phyloP scores from a whole-genome alignment of 2,329 filamentous ascomycete genomes.

The Aspergillus aculeatus region DNA sequence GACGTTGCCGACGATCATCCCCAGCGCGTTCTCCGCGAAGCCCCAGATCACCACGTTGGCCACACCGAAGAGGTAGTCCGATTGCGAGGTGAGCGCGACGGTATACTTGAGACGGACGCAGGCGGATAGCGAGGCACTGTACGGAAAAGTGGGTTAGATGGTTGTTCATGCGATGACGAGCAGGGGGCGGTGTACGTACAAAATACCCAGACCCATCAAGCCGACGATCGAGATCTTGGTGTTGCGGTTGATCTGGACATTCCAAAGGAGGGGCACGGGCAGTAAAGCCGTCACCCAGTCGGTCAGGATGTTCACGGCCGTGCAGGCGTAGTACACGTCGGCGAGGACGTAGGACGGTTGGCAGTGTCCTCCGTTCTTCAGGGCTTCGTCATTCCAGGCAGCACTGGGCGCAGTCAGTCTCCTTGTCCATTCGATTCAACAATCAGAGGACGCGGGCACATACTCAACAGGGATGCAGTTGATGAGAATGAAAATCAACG shows the following conservation, averaged over 20 bases:
- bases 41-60: slow-evolving; percentile 49
- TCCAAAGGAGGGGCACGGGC: slow-evolving; percentile 42
- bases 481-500: slow-evolving; percentile 24
- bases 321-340: slow-evolving; percentile 26
- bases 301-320: slow-evolving; percentile 26
- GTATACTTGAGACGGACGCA: slow-evolving; percentile 46
- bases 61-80: slow-evolving; percentile 43
- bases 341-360: slow-evolving; percentile 22
- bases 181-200: slow-evolving; percentile 41
- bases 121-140: slow-evolving; percentile 29
- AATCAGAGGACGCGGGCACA: not conserved
- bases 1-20: slow-evolving; percentile 51
- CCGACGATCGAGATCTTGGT: slow-evolving; percentile 48
- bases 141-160: slow-evolving; percentile 3
- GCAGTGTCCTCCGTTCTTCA: slow-evolving; percentile 22
- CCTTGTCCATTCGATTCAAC: too few relatives aligned
- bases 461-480: slow-evolving; percentile 25
- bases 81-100: slow-evolving; percentile 40
- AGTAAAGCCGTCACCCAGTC: slow-evolving; percentile 26
- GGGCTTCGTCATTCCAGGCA: slow-evolving; percentile 18
- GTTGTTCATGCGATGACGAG: too few relatives aligned
- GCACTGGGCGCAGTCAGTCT: slow-evolving; percentile 14
- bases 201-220: slow-evolving; percentile 46
- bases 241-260: slow-evolving; percentile 45
- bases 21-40: slow-evolving; percentile 51